Conservation (phyloP, 768 basidiomycete species). For the Suillus bovinus region DNA sequence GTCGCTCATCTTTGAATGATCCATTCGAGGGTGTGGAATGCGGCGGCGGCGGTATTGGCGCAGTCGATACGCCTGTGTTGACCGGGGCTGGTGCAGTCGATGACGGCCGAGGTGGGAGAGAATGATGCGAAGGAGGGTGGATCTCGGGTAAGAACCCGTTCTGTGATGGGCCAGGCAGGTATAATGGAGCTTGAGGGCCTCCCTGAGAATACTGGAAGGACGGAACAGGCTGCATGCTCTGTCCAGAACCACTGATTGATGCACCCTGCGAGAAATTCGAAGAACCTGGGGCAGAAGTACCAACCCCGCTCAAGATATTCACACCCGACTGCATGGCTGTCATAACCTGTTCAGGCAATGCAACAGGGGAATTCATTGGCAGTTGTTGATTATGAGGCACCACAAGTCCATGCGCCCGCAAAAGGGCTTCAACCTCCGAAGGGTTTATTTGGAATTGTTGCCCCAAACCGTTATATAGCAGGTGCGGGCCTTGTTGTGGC, state of each 20-base stretch:
- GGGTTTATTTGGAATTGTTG: constrained; percentile 12
- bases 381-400: constrained; percentile 14
- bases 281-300: neutral
- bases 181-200: neutral
- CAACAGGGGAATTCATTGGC: neutral
- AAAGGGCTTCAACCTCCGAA: constrained; percentile 15
- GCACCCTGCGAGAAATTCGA: neutral
- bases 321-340: neutral
- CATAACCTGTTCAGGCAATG: neutral
- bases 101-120: neutral
- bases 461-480: neutral
- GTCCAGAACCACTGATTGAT: neutral
- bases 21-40: constrained; percentile 21
- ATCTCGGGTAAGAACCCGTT: neutral
- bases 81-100: neutral
- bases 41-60: constrained; percentile 16
- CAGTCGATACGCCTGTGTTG: constrained; percentile 10
- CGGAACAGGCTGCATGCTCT: neutral
- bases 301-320: neutral
- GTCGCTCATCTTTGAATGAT: constrained; percentile 17
- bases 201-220: neutral
- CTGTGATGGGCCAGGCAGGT: neutral
- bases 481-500: constrained; percentile 4
- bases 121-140: neutral
- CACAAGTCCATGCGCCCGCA: constrained; percentile 10